Evolutionary conservation across 2,329 filamentous ascomycete species (phyloP).

Genomic region (Thelonectria discophora): DNA sequence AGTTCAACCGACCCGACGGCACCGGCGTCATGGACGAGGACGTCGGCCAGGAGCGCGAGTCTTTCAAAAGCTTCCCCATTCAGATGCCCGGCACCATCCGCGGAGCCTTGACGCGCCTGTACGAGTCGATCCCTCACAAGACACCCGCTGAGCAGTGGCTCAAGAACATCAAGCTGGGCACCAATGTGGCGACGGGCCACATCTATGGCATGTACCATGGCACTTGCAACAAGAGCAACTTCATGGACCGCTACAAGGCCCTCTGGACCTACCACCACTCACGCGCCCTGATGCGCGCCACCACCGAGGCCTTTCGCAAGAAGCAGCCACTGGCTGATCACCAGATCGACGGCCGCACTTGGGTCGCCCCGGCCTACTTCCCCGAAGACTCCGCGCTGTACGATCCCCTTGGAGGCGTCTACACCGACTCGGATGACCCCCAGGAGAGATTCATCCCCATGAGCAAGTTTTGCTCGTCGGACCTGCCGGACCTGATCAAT

Average conservation of each 20-base stretch:
- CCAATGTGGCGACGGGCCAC: constrained; percentile 36
- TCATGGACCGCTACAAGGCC: constrained; percentile 32
- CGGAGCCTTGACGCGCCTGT: constrained; percentile 18
- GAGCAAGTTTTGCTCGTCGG: background rate
- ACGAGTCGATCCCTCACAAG: constrained; percentile 15
- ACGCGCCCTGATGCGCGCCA: constrained; percentile 14
- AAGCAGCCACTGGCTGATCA: constrained; percentile 16
- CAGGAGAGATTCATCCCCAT: background rate
- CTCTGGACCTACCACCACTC: constrained; percentile 35
- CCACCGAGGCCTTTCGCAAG: constrained; percentile 6
- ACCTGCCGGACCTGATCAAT: background rate
- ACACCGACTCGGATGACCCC: background rate
- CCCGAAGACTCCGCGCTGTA: background rate
- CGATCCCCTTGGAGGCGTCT: background rate
- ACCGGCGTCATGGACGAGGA: constrained; percentile 47
- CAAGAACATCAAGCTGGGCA: constrained; percentile 26
- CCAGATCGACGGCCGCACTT: constrained; percentile 31
- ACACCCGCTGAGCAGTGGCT: constrained; percentile 28
- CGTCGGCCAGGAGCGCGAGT: constrained; percentile 12
- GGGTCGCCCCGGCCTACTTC: constrained; percentile 20
- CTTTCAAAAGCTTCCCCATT: constrained; percentile 28
- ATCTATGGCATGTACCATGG: constrained; percentile 41
- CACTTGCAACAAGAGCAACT: constrained; percentile 37
- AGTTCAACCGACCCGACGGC: constrained; percentile 52
- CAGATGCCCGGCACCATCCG: constrained; percentile 33